These are phyloP conservation scores for Brassica hybrid DNA, from an alignment of 441 rosid genomes.

Conservation along the genomic window DNA sequence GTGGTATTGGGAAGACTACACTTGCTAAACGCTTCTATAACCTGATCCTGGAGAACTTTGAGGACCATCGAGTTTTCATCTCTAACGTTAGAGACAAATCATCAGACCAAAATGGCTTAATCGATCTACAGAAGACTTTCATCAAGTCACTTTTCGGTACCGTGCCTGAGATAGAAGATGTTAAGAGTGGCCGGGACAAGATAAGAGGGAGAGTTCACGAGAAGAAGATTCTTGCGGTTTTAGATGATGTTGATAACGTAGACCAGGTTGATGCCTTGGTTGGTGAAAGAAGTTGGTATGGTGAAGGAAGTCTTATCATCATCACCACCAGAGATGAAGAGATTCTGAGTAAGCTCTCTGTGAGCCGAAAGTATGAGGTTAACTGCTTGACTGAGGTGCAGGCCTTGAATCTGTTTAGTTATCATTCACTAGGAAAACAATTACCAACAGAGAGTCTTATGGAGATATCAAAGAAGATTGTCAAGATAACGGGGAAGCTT, in stretches of 20 bases:
- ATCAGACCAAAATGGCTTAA: constrained; percentile 39
- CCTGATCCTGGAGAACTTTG: constrained; percentile 44
- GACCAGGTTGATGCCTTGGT: constrained; percentile 28
- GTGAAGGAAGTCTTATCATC: constrained; percentile 37
- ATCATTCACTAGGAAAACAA: constrained; percentile 54
- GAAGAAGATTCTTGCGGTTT: constrained; percentile 43
- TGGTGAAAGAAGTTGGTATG: constrained; percentile 37
- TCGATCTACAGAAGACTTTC: constrained; percentile 46
- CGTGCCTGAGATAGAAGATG: constrained; percentile 17
- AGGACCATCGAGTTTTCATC: constrained; percentile 46
- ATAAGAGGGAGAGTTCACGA: constrained; percentile 29
- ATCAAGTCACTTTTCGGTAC: constrained; percentile 37
- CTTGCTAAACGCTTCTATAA: constrained; percentile 59
- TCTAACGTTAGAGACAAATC: constrained; percentile 50
- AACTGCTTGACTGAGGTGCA: constrained; percentile 27
- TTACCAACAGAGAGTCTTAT: constrained; percentile 42
- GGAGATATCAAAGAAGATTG: constrained; percentile 50
- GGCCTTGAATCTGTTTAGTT: constrained; percentile 54
- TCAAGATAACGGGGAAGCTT: constrained; percentile 46
- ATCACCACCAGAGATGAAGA: constrained; percentile 38
- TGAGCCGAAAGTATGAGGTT: constrained; percentile 28
- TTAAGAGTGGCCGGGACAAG: constrained; percentile 4
- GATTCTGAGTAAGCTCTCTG: constrained; percentile 12
- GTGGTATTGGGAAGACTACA: constrained; percentile 66
- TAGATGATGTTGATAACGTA: constrained; percentile 41